Evolutionary conservation across 1,284 basidiomycete species (phyloP).

Genomic region (Apiotrichum sp.): DNA sequence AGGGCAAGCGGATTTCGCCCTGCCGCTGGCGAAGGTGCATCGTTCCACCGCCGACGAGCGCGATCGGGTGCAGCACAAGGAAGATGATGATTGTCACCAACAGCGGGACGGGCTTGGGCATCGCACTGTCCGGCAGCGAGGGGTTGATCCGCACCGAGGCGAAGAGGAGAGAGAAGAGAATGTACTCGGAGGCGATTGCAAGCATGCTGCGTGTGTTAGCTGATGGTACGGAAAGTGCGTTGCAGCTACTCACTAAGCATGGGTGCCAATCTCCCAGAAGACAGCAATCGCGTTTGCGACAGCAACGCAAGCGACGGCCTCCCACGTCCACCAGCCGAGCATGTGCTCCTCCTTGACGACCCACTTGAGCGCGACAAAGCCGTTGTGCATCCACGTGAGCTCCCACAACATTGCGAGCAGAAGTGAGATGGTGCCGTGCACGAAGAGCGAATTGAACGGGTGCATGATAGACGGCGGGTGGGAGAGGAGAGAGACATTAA

Average conservation of each 20-base stretch:
- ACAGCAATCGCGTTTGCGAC: conserved; percentile 37
- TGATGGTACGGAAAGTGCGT: no score
- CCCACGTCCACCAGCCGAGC: conserved; percentile 34
- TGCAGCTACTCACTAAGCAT: conserved; percentile 37
- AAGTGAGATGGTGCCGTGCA: conserved; percentile 51
- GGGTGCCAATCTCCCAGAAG: conserved; percentile 33
- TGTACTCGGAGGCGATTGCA: conserved; percentile 37
- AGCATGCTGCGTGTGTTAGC: conserved; percentile 20
- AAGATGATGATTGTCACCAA: conserved; percentile 40
- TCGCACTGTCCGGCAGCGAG: conserved; percentile 29
- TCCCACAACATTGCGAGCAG: conserved; percentile 49
- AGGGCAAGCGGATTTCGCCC: conserved; percentile 43
- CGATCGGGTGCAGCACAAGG: conserved; percentile 43
- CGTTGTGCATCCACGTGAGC: conserved; percentile 50
- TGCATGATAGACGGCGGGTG: conserved; percentile 41
- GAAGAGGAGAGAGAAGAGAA: conserved; percentile 42
- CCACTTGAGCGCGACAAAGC: conserved; percentile 50
- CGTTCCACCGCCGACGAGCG: conserved; percentile 36
- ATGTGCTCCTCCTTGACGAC: conserved; percentile 31
- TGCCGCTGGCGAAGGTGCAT: conserved; percentile 35
- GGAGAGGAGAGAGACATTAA: conserved; percentile 38
- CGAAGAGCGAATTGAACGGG: conserved; percentile 50
- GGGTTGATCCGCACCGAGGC: conserved; percentile 35
- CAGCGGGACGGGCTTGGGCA: conserved; percentile 39
- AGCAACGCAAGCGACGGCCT: conserved; percentile 31